A percentile compares a stretch with the other conserved stretches of the same genome.
phyloP scores from a whole-genome alignment of 768 basidiomycete genomes.

The Mycena pura region DNA sequence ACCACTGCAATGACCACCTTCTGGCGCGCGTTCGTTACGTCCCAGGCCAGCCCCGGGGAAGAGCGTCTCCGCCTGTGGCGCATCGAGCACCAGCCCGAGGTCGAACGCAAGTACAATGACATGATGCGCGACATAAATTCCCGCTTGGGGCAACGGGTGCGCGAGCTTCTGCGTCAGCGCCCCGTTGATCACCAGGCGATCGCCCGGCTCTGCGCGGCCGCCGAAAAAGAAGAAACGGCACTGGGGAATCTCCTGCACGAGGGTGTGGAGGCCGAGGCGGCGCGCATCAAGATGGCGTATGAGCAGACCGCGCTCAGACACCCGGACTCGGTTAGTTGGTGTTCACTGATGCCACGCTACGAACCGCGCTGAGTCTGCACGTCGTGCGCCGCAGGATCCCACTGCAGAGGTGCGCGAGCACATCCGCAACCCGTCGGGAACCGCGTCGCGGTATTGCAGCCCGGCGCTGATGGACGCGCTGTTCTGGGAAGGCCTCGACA shows the following conservation, averaged over 20 bases:
- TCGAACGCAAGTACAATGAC: slow-evolving; percentile 3
- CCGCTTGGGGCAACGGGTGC: slow-evolving; percentile 1
- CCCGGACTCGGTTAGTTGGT: slow-evolving; percentile 14
- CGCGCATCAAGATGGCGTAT: background rate
- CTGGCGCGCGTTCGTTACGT: background rate
- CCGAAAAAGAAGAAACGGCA: background rate
- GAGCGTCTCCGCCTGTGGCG: slow-evolving; percentile 19
- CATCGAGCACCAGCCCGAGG: slow-evolving; percentile 16
- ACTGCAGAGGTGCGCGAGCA: slow-evolving; percentile 7
- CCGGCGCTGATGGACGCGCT: slow-evolving; percentile 15
- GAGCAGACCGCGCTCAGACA: background rate
- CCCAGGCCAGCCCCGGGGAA: background rate
- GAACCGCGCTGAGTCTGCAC: background rate
- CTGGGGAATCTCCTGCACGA: slow-evolving; percentile 1
- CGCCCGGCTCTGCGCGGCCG: background rate
- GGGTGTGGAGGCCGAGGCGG: slow-evolving; percentile 5
- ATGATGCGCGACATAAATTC: slow-evolving; percentile 16
- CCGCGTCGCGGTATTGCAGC: slow-evolving; percentile 14
- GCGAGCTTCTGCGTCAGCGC: background rate
- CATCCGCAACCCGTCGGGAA: background rate
- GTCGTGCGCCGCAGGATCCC: slow-evolving; percentile 8
- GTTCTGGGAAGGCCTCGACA: slow-evolving; percentile 10
- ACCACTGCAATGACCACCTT: too few species aligned
- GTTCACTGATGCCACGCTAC: background rate
- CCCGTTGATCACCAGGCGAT: background rate